phyloP scores from a whole-genome alignment of 495 filamentous ascomycete genomes.

The Daldinia vernicosa region DNA sequence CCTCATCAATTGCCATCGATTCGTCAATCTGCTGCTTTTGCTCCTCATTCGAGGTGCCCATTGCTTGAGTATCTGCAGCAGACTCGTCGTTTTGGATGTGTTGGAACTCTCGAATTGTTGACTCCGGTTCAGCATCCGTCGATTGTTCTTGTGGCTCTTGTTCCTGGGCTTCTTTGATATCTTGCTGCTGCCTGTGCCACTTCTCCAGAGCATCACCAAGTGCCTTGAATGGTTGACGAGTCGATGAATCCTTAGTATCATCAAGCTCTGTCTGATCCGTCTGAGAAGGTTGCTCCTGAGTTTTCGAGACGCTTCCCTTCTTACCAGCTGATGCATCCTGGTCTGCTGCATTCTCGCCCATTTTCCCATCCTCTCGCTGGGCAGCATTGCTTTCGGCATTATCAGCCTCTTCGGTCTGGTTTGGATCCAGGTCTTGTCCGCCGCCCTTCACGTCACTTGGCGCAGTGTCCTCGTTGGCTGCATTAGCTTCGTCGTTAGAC shows the following conservation, averaged over 20 bases:
- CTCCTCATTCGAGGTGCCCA: constrained; percentile 88
- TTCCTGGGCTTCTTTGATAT: constrained; percentile 76
- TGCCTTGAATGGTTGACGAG: constrained; percentile 82
- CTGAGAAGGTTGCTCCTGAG: constrained; percentile 64
- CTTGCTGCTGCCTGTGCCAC: constrained; percentile 85
- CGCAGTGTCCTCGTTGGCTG: constrained; percentile 70
- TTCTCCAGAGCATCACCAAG: constrained; percentile 91
- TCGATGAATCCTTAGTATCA: constrained; percentile 55
- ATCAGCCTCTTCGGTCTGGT: constrained; percentile 55
- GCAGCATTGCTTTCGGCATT: constrained; percentile 54
- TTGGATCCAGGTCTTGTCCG: constrained; percentile 64
- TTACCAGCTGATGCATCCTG: constrained; percentile 59
- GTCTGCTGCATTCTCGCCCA: constrained; percentile 58
- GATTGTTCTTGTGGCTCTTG: constrained; percentile 66
- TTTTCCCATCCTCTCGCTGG: constrained; percentile 58
- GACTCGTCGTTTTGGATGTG: constrained; percentile 86
- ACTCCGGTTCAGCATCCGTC: constrained; percentile 56
- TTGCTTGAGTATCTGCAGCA: constrained; percentile 83
- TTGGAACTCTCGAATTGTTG: constrained; percentile 80
- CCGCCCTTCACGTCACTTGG: constrained; percentile 71
- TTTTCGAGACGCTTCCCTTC: constrained; percentile 57
- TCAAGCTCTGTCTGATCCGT: constrained; percentile 56
- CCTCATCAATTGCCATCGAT: constrained; percentile 79
- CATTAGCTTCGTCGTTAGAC: constrained; percentile 57
- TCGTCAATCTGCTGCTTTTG: constrained; percentile 84